Evolutionary conservation across 306 rosid genomes (phyloP), one percentile per base, ranked within the genome.

Genomic region (Biancaea sappan): DNA sequence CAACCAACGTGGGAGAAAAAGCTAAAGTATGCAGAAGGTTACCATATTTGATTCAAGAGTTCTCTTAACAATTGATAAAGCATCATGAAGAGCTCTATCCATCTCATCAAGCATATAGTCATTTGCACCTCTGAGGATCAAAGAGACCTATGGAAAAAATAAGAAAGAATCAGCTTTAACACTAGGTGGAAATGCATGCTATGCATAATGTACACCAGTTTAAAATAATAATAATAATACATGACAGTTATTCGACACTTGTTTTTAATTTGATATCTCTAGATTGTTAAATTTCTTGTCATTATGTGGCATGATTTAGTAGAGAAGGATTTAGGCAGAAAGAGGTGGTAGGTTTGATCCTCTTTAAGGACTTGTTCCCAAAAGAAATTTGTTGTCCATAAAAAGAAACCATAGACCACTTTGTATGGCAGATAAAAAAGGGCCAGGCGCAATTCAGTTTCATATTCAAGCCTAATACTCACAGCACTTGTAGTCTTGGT

Each of bases 91-190:
- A 77, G 97, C 87, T 85, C 98, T 91, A 52, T 94, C 98, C 98
- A 94, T 94, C 89, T 94, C 98, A 52, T 94, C 97, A 71, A 94
- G 96, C 98, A 94, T 91, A 71, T 89, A 92, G 84, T 94, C 98
- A 81, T 94, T 94, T 18, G 98, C 98, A 71, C 98, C 98, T 84
- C 98, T 80, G 46, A 94, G 91, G 73, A 94, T 75, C 84, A 94
- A 81, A 52, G 98, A 89, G 40, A 94, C 93, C 96, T 94, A 76
- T 7, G 84, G 72, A 82, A 74, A 26, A 4, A 63, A 70, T 29
- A 40, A 31, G 18, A 52, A 28, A 71, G 31, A 26, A 47, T 50
- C 25, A 56, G 16, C 14, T 73, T 5, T 38, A 9, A 40, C 65
- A 38, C 25, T 12, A n/a, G 62, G 15, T 48, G 25, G 41, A 16